Evolutionary conservation across 164 flowering plant species (phyloP), one percentile per base, ranked within the genome.

Genomic region (Berberis thunbergii): DNA sequence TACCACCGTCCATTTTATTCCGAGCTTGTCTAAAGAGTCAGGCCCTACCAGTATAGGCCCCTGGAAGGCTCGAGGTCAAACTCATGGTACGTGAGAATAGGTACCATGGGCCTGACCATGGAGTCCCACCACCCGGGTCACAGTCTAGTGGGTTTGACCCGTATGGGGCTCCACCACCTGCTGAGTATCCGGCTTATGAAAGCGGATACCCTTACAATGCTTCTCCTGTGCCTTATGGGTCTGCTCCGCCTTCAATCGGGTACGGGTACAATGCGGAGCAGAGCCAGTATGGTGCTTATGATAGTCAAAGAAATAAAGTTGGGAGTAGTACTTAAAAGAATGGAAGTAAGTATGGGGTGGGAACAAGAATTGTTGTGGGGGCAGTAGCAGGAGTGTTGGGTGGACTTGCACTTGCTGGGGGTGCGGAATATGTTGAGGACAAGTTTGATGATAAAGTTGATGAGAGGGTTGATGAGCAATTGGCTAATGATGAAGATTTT

Each of bases 281-380:
- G 2, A 3, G 57, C 38, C 55, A 39, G 11, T 63, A 73, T 60
- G 49, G 48, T 6, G 59, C 57, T 54, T 59, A 61, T 57, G 40
- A 76, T 61, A 73, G 77, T 4, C 67, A 67, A 64, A 57, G 41
- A 41, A 3, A 4, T 40, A 6, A 2, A 4, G 46, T 5, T 10
- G 54, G 54, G 13, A 6, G 10, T 42, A 8, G 41, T 55, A 48
- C 7, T 12, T 57, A 76, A 69, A 78, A 77, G 81, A 82, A 79
- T 69, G 57, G 63, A 6, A 72, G 84, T 43, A 80, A 73, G 74
- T 74, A 65, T 45, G 87, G 87, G 5, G 45, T 79, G 89, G 97
- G 97, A 60, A 80, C 93, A 60, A 91, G 97, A 49, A 62, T 90
- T 79, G 96, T 95, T 6, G 86, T 90, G 72, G 97, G 92, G 2